phyloP scores from a whole-genome alignment of 331 rosid species.

The Pyracantha coccinea region DNA sequence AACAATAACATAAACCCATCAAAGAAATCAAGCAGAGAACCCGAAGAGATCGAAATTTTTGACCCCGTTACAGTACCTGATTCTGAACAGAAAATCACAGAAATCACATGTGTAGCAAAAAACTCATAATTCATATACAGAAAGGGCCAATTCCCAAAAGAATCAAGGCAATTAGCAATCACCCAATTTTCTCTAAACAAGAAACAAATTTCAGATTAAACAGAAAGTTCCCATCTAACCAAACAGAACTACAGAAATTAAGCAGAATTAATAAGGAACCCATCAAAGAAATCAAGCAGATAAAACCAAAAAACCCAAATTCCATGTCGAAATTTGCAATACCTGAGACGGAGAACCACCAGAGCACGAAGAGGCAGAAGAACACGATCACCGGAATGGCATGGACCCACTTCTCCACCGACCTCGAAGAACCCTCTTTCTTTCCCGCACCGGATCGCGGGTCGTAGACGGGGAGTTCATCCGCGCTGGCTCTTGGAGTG shows the following conservation, averaged over 20 bases:
- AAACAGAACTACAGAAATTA: background rate
- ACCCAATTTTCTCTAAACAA: background rate
- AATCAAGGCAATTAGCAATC: background rate
- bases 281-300: background rate
- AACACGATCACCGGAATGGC: conserved; percentile 30
- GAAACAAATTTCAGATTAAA: background rate
- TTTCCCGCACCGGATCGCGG: conserved; percentile 4
- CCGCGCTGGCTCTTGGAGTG: conserved; percentile 16
- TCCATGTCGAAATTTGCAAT: background rate
- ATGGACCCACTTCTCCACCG: conserved; percentile 32
- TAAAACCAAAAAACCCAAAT: background rate
- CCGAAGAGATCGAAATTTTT: background rate
- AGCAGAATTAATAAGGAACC: background rate
- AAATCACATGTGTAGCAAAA: background rate
- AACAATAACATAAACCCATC: background rate
- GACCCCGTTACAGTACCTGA: background rate
- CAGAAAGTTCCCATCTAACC: background rate
- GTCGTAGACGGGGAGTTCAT: conserved; percentile 22
- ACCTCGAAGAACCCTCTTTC: conserved; percentile 10
- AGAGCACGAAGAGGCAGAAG: conserved; percentile 41
- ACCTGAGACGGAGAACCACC: conserved; percentile 67
- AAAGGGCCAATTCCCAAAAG: background rate
- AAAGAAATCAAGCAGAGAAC: background rate
- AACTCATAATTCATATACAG: background rate
- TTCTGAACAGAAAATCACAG: background rate